These are phyloP conservation scores for Nepenthes gracilis DNA, from an alignment of 148 eudicot genomes.

Conservation along the genomic window DNA sequence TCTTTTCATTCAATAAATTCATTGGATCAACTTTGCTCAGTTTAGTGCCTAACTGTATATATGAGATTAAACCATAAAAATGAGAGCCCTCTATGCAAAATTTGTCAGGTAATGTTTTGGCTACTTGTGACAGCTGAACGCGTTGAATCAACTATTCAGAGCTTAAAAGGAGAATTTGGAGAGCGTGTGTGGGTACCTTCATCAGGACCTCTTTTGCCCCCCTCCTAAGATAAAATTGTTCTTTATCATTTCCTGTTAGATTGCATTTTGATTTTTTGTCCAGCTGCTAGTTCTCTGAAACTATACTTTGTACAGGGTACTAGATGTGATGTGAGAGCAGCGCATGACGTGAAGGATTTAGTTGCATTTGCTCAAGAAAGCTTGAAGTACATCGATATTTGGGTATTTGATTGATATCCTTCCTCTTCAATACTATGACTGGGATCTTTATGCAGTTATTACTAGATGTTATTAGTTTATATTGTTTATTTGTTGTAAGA, in stretches of 20 bases:
- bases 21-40: no score
- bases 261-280: no score
- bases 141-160: conserved; percentile 61
- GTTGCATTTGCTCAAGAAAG: conserved; percentile 74
- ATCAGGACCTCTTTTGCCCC: conserved; percentile 19
- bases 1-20: no score
- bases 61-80: no score
- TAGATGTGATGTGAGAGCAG: conserved; percentile 75
- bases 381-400: conserved; percentile 69
- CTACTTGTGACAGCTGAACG: conserved; percentile 45
- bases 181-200: conserved; percentile 98
- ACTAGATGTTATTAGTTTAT: no score
- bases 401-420: conserved; percentile 41
- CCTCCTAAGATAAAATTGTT: not conserved
- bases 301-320: conserved; percentile 46
- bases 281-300: not conserved
- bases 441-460: not conserved
- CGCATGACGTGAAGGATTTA: conserved; percentile 61
- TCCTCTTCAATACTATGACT: conserved; percentile 1
- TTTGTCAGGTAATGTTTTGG: not conserved
- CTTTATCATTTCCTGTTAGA: not conserved
- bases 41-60: no score
- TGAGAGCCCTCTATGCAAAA: no score
- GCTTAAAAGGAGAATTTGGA: conserved; percentile 59
- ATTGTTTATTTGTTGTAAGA: no score